Evolutionary conservation across 2,329 filamentous ascomycete genomes (phyloP), one percentile per base, ranked within the genome.

Genomic region (Clarireedia sp.): DNA sequence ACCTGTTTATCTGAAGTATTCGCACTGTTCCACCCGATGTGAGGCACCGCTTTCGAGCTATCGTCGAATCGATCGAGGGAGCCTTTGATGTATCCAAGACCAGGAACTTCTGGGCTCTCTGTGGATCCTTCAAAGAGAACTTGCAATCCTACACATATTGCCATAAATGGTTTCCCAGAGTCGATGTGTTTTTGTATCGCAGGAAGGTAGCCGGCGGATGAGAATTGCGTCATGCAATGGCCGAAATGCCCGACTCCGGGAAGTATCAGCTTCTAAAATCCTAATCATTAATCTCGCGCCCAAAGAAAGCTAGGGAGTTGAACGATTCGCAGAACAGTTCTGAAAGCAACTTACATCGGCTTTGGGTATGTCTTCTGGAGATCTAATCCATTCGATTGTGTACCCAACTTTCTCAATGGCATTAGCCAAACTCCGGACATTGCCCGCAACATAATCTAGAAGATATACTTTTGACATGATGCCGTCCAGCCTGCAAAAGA

Each of bases 21-120:
- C 45, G 95, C 94, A 63, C 85, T 90, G 73, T 99, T 99, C 94
- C 94, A 99, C 54, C 94, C 94, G 70, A 99, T 99, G 73, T 99
- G 95, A 40, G 94, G 94, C n/a, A 99, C 95, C 38, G 90, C 85
- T 74, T 97, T 97, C 65, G 81, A 75, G 33, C 72, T 70, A 69
- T 89, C 83, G 68, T 89, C 76, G 73, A 99, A 99, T 58, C 85
- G 85, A 67, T 82, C 78, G 61, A 99, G 79, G 10, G 74, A 75
- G 40, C 80, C 81, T 45, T 85, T 83, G 59, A 97, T 83, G 26
- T 95, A 46, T 5, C 86, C 87, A 48, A 99, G 75, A 1, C 94
- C 94, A 2, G 83, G 73, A 14, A 89, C 83, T 17, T 76, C 71
- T 0, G 83, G 75, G 61, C 89, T 85, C 70, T 99, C 94, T 41